Evolutionary conservation across 2,329 filamentous ascomycete genomes (phyloP).

Genomic region (Aureobasidium sp.): DNA sequence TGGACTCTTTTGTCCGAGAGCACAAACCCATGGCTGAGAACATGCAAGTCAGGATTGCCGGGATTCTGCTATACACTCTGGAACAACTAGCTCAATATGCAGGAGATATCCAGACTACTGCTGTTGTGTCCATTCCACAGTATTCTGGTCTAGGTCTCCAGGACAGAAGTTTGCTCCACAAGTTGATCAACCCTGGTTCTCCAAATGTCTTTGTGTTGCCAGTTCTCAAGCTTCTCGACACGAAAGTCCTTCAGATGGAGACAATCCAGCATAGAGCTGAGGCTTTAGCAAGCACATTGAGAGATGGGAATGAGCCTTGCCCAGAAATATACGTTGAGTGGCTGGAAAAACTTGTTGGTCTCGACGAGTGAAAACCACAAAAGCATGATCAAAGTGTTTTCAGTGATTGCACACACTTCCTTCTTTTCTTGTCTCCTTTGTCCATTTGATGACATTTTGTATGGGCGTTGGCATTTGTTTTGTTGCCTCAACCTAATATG

Average conservation of each 20-base stretch:
- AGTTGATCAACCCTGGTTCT: not conserved
- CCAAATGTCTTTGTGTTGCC: not conserved
- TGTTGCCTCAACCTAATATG: not conserved
- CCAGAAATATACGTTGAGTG: not conserved
- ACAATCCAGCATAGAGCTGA: not conserved
- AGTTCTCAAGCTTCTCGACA: not conserved
- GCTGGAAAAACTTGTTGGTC: not conserved
- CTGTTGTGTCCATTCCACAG: not conserved
- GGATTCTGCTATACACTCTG: not conserved
- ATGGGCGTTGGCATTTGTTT: not conserved
- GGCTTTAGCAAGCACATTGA: not conserved
- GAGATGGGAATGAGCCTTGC: not conserved
- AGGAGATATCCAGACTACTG: not conserved
- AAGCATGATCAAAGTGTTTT: not conserved
- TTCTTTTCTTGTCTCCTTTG: not conserved
- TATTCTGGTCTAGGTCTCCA: not conserved
- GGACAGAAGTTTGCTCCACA: constrained; percentile 1
- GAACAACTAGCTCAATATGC: not conserved
- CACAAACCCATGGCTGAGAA: not conserved
- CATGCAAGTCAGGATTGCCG: not conserved
- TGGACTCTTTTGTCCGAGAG: not conserved
- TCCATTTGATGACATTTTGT: not conserved
- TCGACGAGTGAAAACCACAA: not conserved
- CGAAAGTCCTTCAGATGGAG: not conserved
- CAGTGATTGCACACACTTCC: not conserved